Percentiles rank a stretch among this genome's conserved stretches.
These are phyloP conservation scores for Cryptococcus amylolentus DNA, from an alignment of 1,284 basidiomycete genomes.

Conservation along the genomic window DNA sequence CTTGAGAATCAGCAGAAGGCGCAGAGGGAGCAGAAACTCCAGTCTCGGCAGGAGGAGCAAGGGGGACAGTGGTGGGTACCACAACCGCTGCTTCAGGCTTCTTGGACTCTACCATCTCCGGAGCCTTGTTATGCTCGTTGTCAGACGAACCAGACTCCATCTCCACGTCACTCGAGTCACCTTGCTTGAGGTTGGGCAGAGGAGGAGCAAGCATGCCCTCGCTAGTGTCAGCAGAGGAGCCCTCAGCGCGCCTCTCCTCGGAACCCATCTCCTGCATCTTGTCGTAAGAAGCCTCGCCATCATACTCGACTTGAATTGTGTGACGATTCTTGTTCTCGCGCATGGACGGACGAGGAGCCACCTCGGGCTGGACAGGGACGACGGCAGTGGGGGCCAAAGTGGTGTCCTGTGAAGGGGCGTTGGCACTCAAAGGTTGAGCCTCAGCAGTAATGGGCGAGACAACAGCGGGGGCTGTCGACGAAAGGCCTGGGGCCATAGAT, in stretches of 20 bases:
- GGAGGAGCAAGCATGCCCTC: constrained; percentile 5
- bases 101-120: constrained; percentile 5
- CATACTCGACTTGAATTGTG: constrained; percentile 90
- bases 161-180: constrained; percentile 25
- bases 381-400: constrained; percentile 1
- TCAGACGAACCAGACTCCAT: constrained; percentile 29
- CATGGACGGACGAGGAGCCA: constrained; percentile 26
- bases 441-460: constrained; percentile 14
- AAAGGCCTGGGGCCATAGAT: constrained; percentile 7
- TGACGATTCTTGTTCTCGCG: constrained; percentile 59
- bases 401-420: neutral
- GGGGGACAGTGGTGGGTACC: constrained; percentile 1
- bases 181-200: constrained; percentile 13
- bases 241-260: constrained; percentile 6
- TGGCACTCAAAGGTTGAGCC: constrained; percentile 3
- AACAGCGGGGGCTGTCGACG: constrained; percentile 11
- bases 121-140: constrained; percentile 14
- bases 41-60: neutral
- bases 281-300: constrained; percentile 48
- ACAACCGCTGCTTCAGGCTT: constrained; percentile 6
- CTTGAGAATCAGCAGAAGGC: too few species aligned
- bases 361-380: constrained; percentile 4
- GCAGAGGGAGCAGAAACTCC: neutral
- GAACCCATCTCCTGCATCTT: constrained; percentile 22
- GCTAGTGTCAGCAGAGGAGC: neutral